Evolutionary conservation across 1,284 basidiomycete genomes (phyloP).

Genomic region (Pseudozyma thailandica): DNA sequence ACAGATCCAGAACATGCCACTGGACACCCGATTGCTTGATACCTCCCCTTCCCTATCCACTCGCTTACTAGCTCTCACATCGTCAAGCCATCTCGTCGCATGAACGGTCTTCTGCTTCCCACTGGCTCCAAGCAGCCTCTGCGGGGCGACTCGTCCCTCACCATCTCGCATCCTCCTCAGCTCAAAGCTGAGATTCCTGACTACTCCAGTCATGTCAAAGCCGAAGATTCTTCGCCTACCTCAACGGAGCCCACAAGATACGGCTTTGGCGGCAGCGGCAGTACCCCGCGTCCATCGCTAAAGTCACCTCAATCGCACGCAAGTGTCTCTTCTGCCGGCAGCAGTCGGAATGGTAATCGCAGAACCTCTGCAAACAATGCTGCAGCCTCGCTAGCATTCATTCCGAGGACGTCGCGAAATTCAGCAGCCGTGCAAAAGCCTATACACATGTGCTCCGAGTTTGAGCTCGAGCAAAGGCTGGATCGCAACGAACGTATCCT

Average conservation of each 20-base stretch:
- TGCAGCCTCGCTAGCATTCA: slow-evolving; percentile 43
- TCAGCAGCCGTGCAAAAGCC: slow-evolving; percentile 42
- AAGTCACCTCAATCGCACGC: slow-evolving; percentile 7
- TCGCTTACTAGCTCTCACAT: background rate
- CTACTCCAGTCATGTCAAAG: slow-evolving; percentile 23
- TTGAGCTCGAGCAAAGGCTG: slow-evolving; percentile 50
- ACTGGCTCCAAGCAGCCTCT: slow-evolving; percentile 44
- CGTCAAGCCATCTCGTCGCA: slow-evolving; percentile 9
- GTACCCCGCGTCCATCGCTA: slow-evolving; percentile 3
- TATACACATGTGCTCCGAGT: slow-evolving; percentile 41
- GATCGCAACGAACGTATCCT: slow-evolving; percentile 49
- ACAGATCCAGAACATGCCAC: slow-evolving; percentile 35
- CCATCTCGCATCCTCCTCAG: slow-evolving; percentile 22
- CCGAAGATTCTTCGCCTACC: slow-evolving; percentile 9
- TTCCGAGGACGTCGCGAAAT: slow-evolving; percentile 35
- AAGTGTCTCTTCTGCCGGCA: slow-evolving; percentile 2
- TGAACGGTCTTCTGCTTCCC: slow-evolving; percentile 49
- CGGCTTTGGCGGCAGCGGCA: slow-evolving; percentile 1
- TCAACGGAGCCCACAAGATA: slow-evolving; percentile 1
- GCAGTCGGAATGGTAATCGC: slow-evolving; percentile 5
- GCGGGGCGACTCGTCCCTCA: slow-evolving; percentile 29
- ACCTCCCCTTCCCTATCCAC: slow-evolving; percentile 14
- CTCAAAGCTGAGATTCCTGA: slow-evolving; percentile 17
- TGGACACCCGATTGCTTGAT: slow-evolving; percentile 30
- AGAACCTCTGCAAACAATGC: slow-evolving; percentile 3